Percentiles rank a stretch among this genome's conserved stretches.
phyloP scores from a whole-genome alignment of 768 basidiomycete genomes.

The Pleurotus djamor region DNA sequence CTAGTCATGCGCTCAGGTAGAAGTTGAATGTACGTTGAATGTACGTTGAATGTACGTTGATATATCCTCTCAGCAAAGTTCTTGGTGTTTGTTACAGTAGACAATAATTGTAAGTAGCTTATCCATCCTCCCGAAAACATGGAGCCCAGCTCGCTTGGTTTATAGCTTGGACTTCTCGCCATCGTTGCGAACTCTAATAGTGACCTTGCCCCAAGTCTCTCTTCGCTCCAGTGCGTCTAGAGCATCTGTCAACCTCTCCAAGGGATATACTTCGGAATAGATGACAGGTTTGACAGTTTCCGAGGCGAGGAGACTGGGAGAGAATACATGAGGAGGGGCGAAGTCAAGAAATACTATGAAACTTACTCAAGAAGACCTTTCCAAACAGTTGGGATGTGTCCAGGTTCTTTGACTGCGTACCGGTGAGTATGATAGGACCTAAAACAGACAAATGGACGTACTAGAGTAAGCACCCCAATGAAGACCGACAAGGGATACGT shows the following conservation, averaged over 20 bases:
- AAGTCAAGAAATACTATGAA: not conserved
- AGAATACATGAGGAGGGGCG: conserved; percentile 1
- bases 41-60: too few relatives aligned
- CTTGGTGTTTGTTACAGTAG: not conserved
- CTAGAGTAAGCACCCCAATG: conserved; percentile 84
- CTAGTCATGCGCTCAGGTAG: not conserved
- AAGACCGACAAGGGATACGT: conserved; percentile 79
- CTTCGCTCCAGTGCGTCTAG: conserved; percentile 74
- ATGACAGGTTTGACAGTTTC: conserved; percentile 66
- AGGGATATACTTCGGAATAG: conserved; percentile 66
- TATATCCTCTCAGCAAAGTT: not conserved
- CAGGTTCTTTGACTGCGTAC: conserved; percentile 59
- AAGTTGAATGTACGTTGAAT: too few relatives aligned
- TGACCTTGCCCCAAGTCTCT: conserved; percentile 91
- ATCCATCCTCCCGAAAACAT: not conserved
- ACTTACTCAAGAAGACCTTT: conserved; percentile 62
- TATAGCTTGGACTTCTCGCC: conserved; percentile 41
- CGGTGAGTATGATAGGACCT: not conserved
- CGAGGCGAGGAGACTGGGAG: conserved; percentile 62
- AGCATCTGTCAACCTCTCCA: conserved; percentile 68
- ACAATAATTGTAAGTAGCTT: not conserved
- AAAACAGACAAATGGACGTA: too few relatives aligned
- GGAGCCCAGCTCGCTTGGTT: not conserved
- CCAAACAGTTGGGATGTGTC: conserved; percentile 70
- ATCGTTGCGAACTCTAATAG: conserved; percentile 64